These are phyloP conservation scores for Fusarium oxysporum DNA, from an alignment of 2,329 filamentous ascomycete genomes.

Conservation along the genomic window DNA sequence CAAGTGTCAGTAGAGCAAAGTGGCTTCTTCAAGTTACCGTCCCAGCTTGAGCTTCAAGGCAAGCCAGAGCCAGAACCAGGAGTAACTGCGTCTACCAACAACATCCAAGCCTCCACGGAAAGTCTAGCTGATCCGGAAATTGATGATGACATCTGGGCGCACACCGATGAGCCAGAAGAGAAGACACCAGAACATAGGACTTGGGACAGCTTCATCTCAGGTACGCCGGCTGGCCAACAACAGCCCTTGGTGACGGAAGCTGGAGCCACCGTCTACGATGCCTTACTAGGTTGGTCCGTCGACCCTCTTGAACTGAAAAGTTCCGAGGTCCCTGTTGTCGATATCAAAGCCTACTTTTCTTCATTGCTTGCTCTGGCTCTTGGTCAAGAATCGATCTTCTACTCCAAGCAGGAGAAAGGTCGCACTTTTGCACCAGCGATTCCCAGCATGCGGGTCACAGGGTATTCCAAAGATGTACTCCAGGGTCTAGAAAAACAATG, in stretches of 20 bases:
- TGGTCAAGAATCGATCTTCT: slow-evolving; percentile 79
- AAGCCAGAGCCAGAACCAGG: slow-evolving; percentile 4
- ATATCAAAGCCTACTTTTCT: slow-evolving; percentile 61
- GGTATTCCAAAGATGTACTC: slow-evolving; percentile 65
- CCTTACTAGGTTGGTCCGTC: slow-evolving; percentile 59
- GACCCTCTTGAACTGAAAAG: slow-evolving; percentile 57
- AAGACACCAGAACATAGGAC: slow-evolving; percentile 64
- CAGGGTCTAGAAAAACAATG: slow-evolving; percentile 60
- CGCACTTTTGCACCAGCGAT: slow-evolving; percentile 64
- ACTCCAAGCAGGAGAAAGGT: slow-evolving; percentile 67
- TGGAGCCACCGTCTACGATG: slow-evolving; percentile 74
- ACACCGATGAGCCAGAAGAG: slow-evolving; percentile 48
- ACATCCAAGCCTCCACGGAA: slow-evolving; percentile 6
- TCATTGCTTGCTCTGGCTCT: slow-evolving; percentile 75
- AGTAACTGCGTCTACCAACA: slow-evolving; percentile 7
- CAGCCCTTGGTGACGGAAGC: slow-evolving; percentile 76
- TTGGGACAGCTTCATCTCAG: slow-evolving; percentile 75
- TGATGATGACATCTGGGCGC: slow-evolving; percentile 59
- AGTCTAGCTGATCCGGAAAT: slow-evolving; percentile 15
- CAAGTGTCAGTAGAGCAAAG: slow-evolving; percentile 39
- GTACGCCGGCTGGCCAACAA: slow-evolving; percentile 49
- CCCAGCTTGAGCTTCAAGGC: slow-evolving; percentile 26
- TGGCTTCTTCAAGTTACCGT: slow-evolving; percentile 49
- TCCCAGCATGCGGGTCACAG: slow-evolving; percentile 63
- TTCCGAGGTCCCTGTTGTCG: slow-evolving; percentile 56